phyloP scores from a whole-genome alignment of 169 alveolate genomes.

The Besnoitia besnoiti region DNA sequence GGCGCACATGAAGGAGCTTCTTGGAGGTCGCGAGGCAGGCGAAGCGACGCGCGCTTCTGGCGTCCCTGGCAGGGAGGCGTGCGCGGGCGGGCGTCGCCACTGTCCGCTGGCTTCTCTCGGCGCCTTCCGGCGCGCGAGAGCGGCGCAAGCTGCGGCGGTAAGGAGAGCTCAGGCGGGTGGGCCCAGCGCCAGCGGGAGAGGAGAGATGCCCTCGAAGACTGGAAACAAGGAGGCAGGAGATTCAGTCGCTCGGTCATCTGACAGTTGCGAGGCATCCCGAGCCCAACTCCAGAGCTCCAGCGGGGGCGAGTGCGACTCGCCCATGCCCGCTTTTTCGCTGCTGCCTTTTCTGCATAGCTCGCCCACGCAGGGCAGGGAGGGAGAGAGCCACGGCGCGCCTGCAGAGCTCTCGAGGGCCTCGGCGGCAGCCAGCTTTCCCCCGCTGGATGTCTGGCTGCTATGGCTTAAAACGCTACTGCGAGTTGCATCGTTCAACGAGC shows the following conservation, averaged over 20 bases:
- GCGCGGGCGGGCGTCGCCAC: no score
- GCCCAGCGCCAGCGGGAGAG: no score
- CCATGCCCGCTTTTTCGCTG: background rate
- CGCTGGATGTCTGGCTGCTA: slow-evolving; percentile 27
- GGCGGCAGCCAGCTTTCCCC: background rate
- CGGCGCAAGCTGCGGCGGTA: background rate
- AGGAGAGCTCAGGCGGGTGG: background rate
- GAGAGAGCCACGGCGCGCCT: no score
- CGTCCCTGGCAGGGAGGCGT: background rate
- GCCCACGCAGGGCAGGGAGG: no score
- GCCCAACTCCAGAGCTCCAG: no score
- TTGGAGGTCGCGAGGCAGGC: background rate
- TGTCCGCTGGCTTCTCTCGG: no score
- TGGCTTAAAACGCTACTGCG: background rate
- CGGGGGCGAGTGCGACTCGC: background rate
- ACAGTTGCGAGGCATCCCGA: no score
- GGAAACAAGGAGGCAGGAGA: background rate
- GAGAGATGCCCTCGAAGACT: background rate
- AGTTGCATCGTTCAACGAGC: background rate
- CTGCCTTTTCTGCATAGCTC: background rate
- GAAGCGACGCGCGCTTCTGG: background rate
- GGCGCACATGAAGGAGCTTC: background rate
- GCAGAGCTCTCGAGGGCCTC: no score
- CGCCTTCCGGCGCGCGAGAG: no score
- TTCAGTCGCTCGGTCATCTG: no score